Evolutionary conservation across 1,139 yeast species (phyloP), one percentile per base, ranked within the genome.

Genomic region (Geotrichum cucujoidarum): DNA sequence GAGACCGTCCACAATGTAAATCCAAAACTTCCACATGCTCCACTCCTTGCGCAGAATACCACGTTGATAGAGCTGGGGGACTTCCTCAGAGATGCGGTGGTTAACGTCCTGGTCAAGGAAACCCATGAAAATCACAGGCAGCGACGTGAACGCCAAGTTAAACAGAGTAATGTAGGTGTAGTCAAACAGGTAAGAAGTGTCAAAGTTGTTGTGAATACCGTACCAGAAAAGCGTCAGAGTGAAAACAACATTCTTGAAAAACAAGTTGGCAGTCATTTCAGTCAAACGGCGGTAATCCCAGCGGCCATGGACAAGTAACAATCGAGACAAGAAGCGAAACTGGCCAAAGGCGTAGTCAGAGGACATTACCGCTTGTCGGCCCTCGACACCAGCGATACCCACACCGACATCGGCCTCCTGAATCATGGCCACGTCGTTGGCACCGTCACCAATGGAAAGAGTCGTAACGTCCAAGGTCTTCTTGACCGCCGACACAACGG

Each of bases 361-460:
- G 7, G 95, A 84, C 98, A 92, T 92, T 10, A 83, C 97, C 13
- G 98, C 98, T 66, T 90, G 97, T 43, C 97, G 75, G 57, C 98
- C 98, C 73, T 92, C 98, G 69, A 88, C 95, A 65, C 98, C 98
- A 41, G 96, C 95, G 60, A 92, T 92, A 68, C 98, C 98, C 43
- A 92, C 94, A 58, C 98, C 98, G 30, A 92, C 94, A 68, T 92
- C 94, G 1, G 98, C 98, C 33, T 95, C 89, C 65, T 92, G 97
- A 58, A 92, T 92, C 98, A 92, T 92, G 4, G 97, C 95, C 54
- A 92, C 98, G 69, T 92, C 98, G 64, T 92, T 92, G 35, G 97
- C 95, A 52, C 98, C 98, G 66, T 92, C 98, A 55, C 98, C 98
- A 65, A 92, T 86, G 1, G 97, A 95, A 55, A 92, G 72, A 1